phyloP scores from a whole-genome alignment of 345 rosid genomes.

The Hibiscus trionum region DNA sequence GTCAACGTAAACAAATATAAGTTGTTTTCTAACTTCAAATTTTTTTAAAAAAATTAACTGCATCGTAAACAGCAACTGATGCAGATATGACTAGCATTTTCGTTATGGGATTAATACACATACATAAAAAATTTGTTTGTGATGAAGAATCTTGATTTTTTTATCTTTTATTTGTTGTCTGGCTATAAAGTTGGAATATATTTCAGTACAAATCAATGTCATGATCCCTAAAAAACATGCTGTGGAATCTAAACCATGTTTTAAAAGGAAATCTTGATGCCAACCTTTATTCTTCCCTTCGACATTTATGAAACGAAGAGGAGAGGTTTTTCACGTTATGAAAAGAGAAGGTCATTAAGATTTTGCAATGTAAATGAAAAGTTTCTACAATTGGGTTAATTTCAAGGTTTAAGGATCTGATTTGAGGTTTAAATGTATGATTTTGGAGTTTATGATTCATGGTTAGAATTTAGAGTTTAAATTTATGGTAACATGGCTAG shows the following conservation, averaged over 20 bases:
- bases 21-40: neutral
- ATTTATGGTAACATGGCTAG: too few species aligned
- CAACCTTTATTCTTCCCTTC: neutral
- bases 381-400: too few species aligned
- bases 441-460: too few species aligned
- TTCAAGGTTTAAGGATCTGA: too few species aligned
- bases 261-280: neutral
- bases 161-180: neutral
- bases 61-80: neutral
- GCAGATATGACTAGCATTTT: neutral
- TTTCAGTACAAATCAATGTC: neutral
- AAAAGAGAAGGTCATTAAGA: neutral
- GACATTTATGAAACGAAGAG: neutral
- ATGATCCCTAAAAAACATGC: constrained; percentile 8
- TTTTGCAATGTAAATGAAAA: too few species aligned
- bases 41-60: neutral
- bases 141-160: neutral
- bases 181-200: neutral
- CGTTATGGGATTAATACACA: neutral
- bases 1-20: neutral
- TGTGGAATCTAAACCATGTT: neutral
- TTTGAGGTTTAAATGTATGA: too few species aligned
- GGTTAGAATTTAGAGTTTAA: too few species aligned
- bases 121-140: neutral
- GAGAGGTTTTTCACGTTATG: neutral